A percentile compares a stretch with the other conserved stretches of the same genome.
phyloP scores from a whole-genome alignment of 306 rosid genomes.

The Lablab purpureus region DNA sequence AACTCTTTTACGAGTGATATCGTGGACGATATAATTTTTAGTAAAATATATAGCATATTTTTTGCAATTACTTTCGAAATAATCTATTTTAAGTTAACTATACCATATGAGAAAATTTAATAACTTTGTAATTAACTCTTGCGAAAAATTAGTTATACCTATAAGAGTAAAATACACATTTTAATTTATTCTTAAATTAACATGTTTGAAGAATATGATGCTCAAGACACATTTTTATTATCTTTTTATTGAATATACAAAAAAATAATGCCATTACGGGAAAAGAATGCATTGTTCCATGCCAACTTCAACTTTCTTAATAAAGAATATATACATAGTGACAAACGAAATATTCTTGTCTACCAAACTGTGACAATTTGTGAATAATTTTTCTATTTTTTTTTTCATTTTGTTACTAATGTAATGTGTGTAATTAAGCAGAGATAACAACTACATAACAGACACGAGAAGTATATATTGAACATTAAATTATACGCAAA shows the following conservation, averaged over 20 bases:
- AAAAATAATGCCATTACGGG: constrained; percentile 1
- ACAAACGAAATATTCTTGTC: background rate
- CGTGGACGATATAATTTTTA: background rate
- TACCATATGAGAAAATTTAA: background rate
- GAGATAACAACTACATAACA: too few species aligned
- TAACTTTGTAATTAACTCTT: background rate
- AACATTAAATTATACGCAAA: too few species aligned
- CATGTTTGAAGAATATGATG: background rate
- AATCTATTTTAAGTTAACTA: background rate
- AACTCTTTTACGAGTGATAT: too few species aligned
- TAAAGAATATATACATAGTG: background rate
- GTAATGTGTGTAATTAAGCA: background rate
- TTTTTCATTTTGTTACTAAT: background rate
- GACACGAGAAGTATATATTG: too few species aligned
- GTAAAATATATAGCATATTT: background rate
- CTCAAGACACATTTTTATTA: background rate
- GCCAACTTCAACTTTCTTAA: background rate
- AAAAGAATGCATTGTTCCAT: background rate
- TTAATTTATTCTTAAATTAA: background rate
- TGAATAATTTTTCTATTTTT: background rate
- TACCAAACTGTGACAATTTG: background rate
- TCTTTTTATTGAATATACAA: background rate
- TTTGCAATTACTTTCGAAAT: background rate
- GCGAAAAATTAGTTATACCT: background rate
- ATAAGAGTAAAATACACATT: background rate